Base-by-base conservation (phyloP, 306 rosid species). In the Sechiopsis laciniata region DNA sequence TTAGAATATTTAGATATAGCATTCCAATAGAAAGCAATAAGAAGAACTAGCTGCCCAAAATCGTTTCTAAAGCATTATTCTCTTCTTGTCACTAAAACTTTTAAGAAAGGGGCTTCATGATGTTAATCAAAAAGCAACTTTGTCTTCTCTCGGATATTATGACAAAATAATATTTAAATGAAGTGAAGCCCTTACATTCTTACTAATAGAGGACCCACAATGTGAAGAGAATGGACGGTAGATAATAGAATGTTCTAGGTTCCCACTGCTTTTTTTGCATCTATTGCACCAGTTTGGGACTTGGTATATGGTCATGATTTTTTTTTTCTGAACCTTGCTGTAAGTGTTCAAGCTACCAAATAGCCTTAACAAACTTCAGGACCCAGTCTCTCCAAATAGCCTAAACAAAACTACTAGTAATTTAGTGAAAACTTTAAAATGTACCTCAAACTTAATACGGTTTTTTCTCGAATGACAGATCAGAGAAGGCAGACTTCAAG, bases 401-500 rank as follows among this genome's bases (percentile, higher is more conserved):
- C 29, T 32, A 7, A 61, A 15, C 48, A 29, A 37, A 37, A 35
- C 24, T 35, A n/a, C 70, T 32, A 19, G 3, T 12, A 8, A 32
- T 61, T 61, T 60, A 0, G 5, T 61, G 67, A 61, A 61, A 6
- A 29, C 8, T 29, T 63, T 35, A 7, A 63, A 32, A 32, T 65
- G 5, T 19, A 11, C 17, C 45, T 58, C 17, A 66, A 40, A 45
- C 42, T 69, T 20, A 35, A 54, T 63, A 10, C 15, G 5, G 10
- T 73, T 26, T 46, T 35, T 53, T 55, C 45, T 51, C 48, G 17
- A 65, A 75, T 26, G 21, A 60, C 62, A 87, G 89, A 84, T 94
- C 42, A 85, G 99, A 83, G 87, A 94, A 88, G 91, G 85, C 74
- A 85, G 92, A 78, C 88, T 91, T 67, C 84, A 80, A 78, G 95